Percentiles rank a stretch among this genome's conserved stretches.
Conservation (phyloP, 2,329 filamentous ascomycete species). For the Didymella sp. region DNA sequence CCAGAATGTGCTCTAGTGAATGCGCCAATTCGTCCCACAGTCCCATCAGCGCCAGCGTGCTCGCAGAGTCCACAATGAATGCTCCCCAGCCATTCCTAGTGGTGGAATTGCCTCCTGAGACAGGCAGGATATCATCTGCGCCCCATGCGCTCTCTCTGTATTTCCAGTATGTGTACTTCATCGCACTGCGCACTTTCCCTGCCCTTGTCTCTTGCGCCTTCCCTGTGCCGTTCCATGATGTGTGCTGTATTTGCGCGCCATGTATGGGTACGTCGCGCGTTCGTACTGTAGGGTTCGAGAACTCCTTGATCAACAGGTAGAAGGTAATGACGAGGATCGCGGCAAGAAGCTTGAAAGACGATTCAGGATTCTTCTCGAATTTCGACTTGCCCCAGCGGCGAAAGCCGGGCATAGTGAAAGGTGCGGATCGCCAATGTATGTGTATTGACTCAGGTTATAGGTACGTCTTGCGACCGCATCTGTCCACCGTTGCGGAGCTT, state of each 20-base stretch:
- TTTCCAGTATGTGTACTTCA: conserved; percentile 51
- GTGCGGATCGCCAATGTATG: conserved; percentile 16
- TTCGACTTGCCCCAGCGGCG: conserved; percentile 48
- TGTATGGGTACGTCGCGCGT: conserved; percentile 16
- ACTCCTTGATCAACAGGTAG: conserved; percentile 51
- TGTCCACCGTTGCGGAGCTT: conserved; percentile 29
- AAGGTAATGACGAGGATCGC: conserved; percentile 51
- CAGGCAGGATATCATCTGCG: conserved; percentile 50
- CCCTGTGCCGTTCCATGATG: conserved; percentile 46
- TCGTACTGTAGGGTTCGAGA: conserved; percentile 42
- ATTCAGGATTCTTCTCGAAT: conserved; percentile 50
- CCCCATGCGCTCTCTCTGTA: conserved; percentile 52
- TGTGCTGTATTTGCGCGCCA: conserved; percentile 45
- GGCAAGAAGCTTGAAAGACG: conserved; percentile 52
- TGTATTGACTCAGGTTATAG: conserved; percentile 26
- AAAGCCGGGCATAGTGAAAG: conserved; percentile 43
- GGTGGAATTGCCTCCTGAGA: conserved; percentile 45
- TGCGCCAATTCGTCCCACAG: conserved; percentile 53
- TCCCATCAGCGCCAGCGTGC: conserved; percentile 52
- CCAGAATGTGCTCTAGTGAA: conserved; percentile 49
- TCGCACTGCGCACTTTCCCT: conserved; percentile 46
- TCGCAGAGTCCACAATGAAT: conserved; percentile 52
- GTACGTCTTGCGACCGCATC: conserved; percentile 33
- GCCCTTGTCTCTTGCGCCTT: conserved; percentile 46
- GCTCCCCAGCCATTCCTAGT: conserved; percentile 53